Percentiles rank a stretch among this genome's conserved stretches.
Conservation (phyloP, 495 filamentous ascomycete species). For the Venustampulla echinocandica region DNA sequence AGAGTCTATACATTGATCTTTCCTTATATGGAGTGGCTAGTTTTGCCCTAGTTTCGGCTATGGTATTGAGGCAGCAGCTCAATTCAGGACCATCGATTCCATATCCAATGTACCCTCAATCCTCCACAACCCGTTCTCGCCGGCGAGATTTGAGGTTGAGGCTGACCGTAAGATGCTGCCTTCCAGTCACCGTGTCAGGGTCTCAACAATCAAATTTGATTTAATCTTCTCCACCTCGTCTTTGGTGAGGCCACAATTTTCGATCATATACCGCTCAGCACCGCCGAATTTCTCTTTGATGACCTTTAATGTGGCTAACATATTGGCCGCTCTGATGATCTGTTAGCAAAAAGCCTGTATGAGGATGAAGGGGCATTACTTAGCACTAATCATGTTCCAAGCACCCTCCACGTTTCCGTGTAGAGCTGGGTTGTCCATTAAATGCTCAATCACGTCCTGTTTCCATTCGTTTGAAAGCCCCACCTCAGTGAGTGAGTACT, state of each 20-base stretch:
- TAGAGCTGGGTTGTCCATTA: constrained; percentile 35
- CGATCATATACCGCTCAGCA: constrained; percentile 44
- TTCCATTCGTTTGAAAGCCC: constrained; percentile 38
- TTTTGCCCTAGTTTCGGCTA: no score
- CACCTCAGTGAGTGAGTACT: constrained; percentile 53
- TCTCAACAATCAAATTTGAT: constrained; percentile 37
- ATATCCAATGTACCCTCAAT: no score
- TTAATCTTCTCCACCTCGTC: constrained; percentile 41
- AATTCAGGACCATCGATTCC: no score
- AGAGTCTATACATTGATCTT: no score
- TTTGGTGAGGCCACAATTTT: constrained; percentile 41
- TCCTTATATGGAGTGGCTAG: no score
- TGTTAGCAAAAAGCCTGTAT: constrained; percentile 2
- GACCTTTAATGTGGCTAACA: constrained; percentile 44
- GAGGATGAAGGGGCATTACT: constrained; percentile 28
- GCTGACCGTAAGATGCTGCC: no score
- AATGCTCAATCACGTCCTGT: constrained; percentile 33
- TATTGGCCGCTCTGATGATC: constrained; percentile 37
- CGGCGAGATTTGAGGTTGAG: no score
- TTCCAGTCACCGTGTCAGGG: no score
- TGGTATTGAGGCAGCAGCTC: no score
- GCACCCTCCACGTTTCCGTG: constrained; percentile 30
- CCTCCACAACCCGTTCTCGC: no score
- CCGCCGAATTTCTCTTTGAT: constrained; percentile 46
- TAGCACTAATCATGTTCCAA: constrained; percentile 41